Percentiles rank a stretch among this genome's conserved stretches.
Evolutionary conservation across 768 basidiomycete species (phyloP).

Genomic region (Mycena belliarum): DNA sequence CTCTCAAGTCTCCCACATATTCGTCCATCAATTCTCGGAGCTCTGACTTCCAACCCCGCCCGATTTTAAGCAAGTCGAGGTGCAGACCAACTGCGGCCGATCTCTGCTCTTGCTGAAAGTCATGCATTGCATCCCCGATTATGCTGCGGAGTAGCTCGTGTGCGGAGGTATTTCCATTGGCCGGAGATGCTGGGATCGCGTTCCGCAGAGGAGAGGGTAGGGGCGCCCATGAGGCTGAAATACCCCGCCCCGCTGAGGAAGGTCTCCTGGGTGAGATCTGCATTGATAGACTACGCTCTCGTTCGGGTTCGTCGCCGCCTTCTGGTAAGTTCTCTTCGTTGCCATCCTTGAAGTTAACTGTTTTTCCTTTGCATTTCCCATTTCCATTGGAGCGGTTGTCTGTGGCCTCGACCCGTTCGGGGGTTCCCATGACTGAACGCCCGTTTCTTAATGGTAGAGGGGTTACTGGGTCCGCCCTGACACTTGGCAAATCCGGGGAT

Average conservation of each 20-base stretch:
- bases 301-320: slow-evolving; percentile 27
- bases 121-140: slow-evolving; percentile 71
- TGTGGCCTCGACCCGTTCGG: slow-evolving; percentile 50
- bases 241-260: slow-evolving; percentile 21
- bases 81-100: slow-evolving; percentile 77
- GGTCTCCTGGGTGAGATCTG: slow-evolving; percentile 61
- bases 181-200: slow-evolving; percentile 31
- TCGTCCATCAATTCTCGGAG: slow-evolving; percentile 63
- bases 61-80: slow-evolving; percentile 72
- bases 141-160: slow-evolving; percentile 66
- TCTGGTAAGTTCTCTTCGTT: slow-evolving; percentile 27
- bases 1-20: slow-evolving; percentile 57
- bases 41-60: slow-evolving; percentile 67
- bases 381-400: slow-evolving; percentile 27
- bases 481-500: slow-evolving; percentile 44
- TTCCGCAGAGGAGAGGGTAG: slow-evolving; percentile 43
- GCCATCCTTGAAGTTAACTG: slow-evolving; percentile 47
- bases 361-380: slow-evolving; percentile 40
- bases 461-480: slow-evolving; percentile 34
- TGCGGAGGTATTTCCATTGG: slow-evolving; percentile 33
- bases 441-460: slow-evolving; percentile 32
- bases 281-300: slow-evolving; percentile 46
- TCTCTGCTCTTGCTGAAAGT: slow-evolving; percentile 68
- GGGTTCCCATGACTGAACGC: slow-evolving; percentile 47
- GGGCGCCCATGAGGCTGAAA: slow-evolving; percentile 39